Conservation (phyloP, 2,329 filamentous ascomycete genomes). For the Plectosphaerella cucumerina region DNA sequence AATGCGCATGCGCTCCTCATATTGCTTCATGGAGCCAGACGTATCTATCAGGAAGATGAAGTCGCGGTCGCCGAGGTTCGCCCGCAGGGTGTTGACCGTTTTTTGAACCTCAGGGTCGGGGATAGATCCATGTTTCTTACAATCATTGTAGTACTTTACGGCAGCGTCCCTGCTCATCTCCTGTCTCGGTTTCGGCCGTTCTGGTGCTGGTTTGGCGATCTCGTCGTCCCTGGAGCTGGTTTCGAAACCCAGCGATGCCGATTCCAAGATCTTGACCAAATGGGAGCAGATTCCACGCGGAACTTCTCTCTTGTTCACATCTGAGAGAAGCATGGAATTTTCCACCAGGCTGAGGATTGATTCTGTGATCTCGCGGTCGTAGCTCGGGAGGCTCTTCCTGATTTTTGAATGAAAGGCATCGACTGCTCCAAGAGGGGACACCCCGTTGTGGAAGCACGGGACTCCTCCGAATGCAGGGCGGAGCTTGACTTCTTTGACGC, state of each 20-base stretch:
- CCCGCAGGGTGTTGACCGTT: slow-evolving; percentile 1
- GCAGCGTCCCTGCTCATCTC: too few species aligned
- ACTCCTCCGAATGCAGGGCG: not conserved
- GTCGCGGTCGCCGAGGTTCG: slow-evolving; percentile 8
- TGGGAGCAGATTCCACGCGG: too few species aligned
- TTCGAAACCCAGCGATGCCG: too few species aligned
- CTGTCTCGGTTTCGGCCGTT: too few species aligned
- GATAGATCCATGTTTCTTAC: not conserved
- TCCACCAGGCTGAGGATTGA: not conserved
- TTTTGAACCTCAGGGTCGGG: not conserved
- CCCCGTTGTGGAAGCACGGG: not conserved
- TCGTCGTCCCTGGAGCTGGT: too few species aligned
- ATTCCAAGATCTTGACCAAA: too few species aligned
- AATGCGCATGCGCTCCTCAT: not conserved
- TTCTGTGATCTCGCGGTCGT: not conserved
- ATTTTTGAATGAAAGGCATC: not conserved
- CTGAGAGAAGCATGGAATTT: too few species aligned
- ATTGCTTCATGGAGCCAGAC: slow-evolving; percentile 2
- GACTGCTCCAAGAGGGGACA: not conserved
- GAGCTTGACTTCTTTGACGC: not conserved
- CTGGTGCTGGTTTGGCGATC: too few species aligned
- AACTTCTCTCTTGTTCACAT: too few species aligned
- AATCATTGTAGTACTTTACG: not conserved
- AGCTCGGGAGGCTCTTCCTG: not conserved
- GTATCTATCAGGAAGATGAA: slow-evolving; percentile 11